Conservation (phyloP, 2,329 filamentous ascomycete species). For the Fusarium illudens region DNA sequence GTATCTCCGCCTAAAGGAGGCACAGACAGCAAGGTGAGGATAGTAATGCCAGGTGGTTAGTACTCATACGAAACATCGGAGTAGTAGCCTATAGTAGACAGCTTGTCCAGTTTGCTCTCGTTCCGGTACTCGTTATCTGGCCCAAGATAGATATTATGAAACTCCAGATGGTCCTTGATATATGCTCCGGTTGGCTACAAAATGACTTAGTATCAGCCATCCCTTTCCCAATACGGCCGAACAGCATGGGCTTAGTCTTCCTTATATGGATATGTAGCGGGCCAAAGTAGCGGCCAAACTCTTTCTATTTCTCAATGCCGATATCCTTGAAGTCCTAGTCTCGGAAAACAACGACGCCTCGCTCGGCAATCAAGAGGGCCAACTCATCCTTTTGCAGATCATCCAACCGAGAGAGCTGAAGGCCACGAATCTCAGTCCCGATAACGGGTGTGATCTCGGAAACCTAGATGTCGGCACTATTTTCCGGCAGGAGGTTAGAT, state of each 20-base stretch:
- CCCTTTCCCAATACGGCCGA: no score
- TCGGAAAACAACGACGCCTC: slow-evolving; percentile 43
- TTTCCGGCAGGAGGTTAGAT: slow-evolving; percentile 35
- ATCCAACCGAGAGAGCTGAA: slow-evolving; percentile 51
- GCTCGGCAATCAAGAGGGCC: slow-evolving; percentile 52
- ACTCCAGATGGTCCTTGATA: slow-evolving; percentile 53
- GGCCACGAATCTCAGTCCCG: slow-evolving; percentile 52
- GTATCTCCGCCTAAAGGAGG: slow-evolving; percentile 15
- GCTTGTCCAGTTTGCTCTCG: slow-evolving; percentile 43
- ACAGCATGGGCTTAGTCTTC: not conserved
- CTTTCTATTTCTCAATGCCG: slow-evolving; percentile 49
- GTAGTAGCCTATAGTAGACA: slow-evolving; percentile 49
- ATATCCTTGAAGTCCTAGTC: slow-evolving; percentile 49
- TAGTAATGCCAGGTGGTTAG: slow-evolving; percentile 53
- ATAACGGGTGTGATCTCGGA: slow-evolving; percentile 41
- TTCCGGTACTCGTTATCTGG: slow-evolving; percentile 52
- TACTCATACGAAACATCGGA: slow-evolving; percentile 55
- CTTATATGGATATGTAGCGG: not conserved
- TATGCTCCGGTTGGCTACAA: slow-evolving; percentile 52
- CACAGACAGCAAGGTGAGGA: slow-evolving; percentile 38
- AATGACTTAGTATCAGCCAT: slow-evolving; percentile 19
- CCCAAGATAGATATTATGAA: slow-evolving; percentile 58
- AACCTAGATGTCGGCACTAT: not conserved
- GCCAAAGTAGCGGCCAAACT: slow-evolving; percentile 35
- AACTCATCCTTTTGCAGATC: slow-evolving; percentile 53